Base-by-base conservation (phyloP, 495 filamentous ascomycete genomes). In the Aspergillus wentii region DNA sequence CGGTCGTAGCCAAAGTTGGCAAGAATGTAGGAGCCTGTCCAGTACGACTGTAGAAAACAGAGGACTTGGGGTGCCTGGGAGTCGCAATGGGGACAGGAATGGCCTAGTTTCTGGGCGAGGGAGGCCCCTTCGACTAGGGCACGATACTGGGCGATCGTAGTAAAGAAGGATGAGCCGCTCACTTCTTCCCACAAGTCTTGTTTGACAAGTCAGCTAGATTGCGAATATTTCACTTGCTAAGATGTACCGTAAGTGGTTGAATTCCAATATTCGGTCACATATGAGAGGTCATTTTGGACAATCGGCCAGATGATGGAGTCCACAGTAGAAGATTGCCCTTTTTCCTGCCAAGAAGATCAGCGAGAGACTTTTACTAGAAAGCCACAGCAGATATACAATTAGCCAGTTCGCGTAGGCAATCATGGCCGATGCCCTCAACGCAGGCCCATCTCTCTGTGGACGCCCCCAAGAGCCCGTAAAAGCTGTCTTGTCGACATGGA, bases 101-200 rank as follows among this genome's bases (percentile, higher is more conserved):
- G 42, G 39, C 58, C 60, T 1, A 72, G 44, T 2, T 49, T 54
- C 5, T 46, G 55, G 2, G 81, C 82, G 4, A 86, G 64, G 16
- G 58, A 54, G 14, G 63, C 68, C 27, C 82, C 82, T 57, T 84
- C 79, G 17, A 80, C 62, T 8, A 86, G 59, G 13, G 82, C 75
- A 41, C 63, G 64, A 29, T 73, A 62, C 31, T 76, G 71, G 2
- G 72, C 74, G 36, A 71, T 66, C 9, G 69, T 61, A 10, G 77
- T 79, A 51, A 79, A 82, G 59, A 80, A 79, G 18, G 72, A 75
- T 4, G 68, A 62, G 13, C 75, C 76, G 10, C 67, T 55, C 1
- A 83, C 73, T 57, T 86, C 83, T 47, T 86, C 83, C 83, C 83
- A 86, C 1, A 87, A 67, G 52, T 87, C 82, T 60, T 20, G 27